These are phyloP conservation scores for Paramecium sonneborni DNA, from an alignment of 73 alveolate genomes.

Conservation along the genomic window DNA sequence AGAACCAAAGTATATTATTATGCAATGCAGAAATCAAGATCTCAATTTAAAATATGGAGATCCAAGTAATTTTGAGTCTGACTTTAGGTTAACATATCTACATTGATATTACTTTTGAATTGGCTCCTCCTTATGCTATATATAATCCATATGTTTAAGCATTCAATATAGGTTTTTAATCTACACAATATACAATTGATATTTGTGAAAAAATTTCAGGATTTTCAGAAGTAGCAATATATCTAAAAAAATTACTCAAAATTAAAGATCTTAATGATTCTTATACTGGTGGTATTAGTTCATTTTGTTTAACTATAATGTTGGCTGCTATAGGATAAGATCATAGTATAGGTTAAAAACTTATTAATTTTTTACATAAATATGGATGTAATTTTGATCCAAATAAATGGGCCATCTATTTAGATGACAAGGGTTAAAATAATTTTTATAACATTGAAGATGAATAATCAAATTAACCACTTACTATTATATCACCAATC, in stretches of 20 bases:
- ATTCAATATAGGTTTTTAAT: constrained; percentile 19
- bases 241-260: not conserved
- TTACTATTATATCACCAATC: constrained; percentile 20
- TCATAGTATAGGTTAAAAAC: not conserved
- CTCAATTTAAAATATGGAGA: constrained; percentile 6
- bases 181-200: not conserved
- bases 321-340: constrained; percentile 34
- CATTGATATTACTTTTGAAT: constrained; percentile 40
- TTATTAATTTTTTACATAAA: constrained; percentile 15
- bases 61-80: not conserved
- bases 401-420: constrained; percentile 33
- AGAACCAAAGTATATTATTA: not conserved
- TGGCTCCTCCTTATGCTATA: not conserved
- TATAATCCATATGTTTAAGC: not conserved
- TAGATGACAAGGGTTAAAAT: not conserved
- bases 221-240: constrained; percentile 1
- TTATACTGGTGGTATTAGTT: constrained; percentile 54
- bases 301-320: constrained; percentile 42
- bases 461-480: not conserved
- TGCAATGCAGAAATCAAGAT: not conserved
- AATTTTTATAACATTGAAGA: not conserved
- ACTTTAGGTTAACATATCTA: not conserved
- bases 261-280: constrained; percentile 31
- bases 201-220: not conserved
- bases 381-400: constrained; percentile 52